Conservation (phyloP, 1,284 basidiomycete genomes). For the Grifola frondosa region DNA sequence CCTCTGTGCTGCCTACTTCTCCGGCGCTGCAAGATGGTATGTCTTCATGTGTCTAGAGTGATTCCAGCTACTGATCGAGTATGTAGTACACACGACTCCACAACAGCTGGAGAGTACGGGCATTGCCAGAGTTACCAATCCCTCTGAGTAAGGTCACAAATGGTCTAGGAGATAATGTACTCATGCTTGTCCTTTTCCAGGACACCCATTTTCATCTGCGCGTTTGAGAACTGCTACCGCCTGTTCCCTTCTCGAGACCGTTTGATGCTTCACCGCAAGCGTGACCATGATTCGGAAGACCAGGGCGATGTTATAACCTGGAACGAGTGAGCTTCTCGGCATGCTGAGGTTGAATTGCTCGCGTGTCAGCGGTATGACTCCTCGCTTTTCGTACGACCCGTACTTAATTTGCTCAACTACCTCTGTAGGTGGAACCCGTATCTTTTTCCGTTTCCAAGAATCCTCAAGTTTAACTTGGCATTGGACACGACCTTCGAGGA, state of each 20-base stretch:
- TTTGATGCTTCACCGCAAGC: conserved; percentile 67
- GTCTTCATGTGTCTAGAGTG: not conserved
- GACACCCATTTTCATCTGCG: conserved; percentile 68
- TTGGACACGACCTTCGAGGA: too few species aligned
- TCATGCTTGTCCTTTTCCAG: conserved; percentile 34
- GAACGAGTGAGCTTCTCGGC: conserved; percentile 48
- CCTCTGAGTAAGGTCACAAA: conserved; percentile 45
- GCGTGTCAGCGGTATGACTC: not conserved
- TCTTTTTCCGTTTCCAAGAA: too few species aligned
- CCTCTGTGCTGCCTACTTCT: conserved; percentile 29
- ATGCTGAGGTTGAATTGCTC: not conserved
- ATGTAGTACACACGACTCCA: conserved; percentile 45
- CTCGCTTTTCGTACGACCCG: too few species aligned
- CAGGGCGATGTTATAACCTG: conserved; percentile 67
- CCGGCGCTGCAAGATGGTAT: conserved; percentile 34
- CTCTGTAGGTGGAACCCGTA: too few species aligned
- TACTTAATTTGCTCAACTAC: too few species aligned
- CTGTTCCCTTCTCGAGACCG: conserved; percentile 71
- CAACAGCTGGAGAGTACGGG: conserved; percentile 41
- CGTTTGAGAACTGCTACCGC: conserved; percentile 61
- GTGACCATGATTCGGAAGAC: conserved; percentile 66
- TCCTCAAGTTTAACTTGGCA: too few species aligned
- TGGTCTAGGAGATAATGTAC: not conserved
- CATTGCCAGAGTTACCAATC: conserved; percentile 52
- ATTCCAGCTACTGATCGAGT: not conserved